Conservation (phyloP, 2,329 filamentous ascomycete genomes). For the Calonectria pauciramosa region DNA sequence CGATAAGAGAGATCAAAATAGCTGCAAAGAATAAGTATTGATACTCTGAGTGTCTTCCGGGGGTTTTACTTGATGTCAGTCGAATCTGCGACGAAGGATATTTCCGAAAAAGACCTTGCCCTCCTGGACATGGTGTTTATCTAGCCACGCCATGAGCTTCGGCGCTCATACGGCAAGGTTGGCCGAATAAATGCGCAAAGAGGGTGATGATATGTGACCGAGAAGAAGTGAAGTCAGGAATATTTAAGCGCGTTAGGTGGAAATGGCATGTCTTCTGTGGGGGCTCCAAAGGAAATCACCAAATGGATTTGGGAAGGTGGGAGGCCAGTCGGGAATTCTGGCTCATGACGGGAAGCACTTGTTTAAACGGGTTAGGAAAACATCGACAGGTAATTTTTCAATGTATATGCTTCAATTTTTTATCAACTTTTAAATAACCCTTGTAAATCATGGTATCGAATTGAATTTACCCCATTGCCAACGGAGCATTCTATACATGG, state of each 20-base stretch:
- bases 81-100: conserved; percentile 16
- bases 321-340: too few species aligned
- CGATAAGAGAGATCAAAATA: conserved; percentile 50
- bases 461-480: conserved; percentile 32
- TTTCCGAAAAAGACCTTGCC: conserved; percentile 32
- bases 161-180: neutral
- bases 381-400: neutral
- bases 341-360: neutral
- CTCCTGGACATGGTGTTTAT: conserved; percentile 35
- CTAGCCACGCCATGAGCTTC: neutral
- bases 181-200: neutral
- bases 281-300: neutral
- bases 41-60: rapidly evolving
- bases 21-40: conserved; percentile 31
- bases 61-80: conserved; percentile 44
- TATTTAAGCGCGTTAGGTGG: too few species aligned
- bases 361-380: neutral
- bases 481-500: conserved; percentile 39
- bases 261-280: too few species aligned
- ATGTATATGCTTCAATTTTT: neutral
- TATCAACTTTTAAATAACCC: conserved; percentile 12
- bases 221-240: too few species aligned
- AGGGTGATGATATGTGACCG: neutral
- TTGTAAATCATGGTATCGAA: conserved; percentile 43
- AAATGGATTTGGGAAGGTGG: neutral